These are phyloP conservation scores for Takashimella koratensis DNA, from an alignment of 1,284 basidiomycete species.

Conservation along the genomic window DNA sequence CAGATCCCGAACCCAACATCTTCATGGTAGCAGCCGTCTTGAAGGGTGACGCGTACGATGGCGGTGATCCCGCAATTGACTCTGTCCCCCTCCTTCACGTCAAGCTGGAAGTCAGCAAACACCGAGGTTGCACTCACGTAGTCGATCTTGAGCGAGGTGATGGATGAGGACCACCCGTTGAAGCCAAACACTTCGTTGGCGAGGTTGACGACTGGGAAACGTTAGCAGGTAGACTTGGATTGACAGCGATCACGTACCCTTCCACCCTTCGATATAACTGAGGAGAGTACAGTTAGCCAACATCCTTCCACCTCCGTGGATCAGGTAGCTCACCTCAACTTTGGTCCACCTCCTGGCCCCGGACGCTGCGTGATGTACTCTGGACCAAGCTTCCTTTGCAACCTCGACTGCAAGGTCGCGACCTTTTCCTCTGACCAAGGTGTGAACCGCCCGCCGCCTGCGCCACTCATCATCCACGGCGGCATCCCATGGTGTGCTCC, in stretches of 20 bases:
- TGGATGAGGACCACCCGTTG: slow-evolving; percentile 91
- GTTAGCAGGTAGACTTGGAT: not conserved
- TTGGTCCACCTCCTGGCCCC: slow-evolving; percentile 75
- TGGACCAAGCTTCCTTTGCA: slow-evolving; percentile 85
- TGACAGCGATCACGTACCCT: slow-evolving; percentile 46
- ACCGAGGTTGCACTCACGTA: slow-evolving; percentile 47
- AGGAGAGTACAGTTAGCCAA: slow-evolving; percentile 4
- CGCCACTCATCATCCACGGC: not conserved
- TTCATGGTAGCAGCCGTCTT: slow-evolving; percentile 87
- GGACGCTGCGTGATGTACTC: slow-evolving; percentile 88
- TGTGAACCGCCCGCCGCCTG: slow-evolving; percentile 20
- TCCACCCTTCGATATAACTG: slow-evolving; percentile 96
- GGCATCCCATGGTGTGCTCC: not conserved
- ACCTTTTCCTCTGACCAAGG: slow-evolving; percentile 58
- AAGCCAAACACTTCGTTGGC: slow-evolving; percentile 99
- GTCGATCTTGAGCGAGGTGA: slow-evolving; percentile 70
- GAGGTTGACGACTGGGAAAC: slow-evolving; percentile 68
- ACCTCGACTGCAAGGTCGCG: slow-evolving; percentile 71
- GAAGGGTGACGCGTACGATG: slow-evolving; percentile 78
- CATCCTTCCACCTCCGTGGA: not conserved
- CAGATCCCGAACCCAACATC: slow-evolving; percentile 85
- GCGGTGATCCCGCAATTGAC: slow-evolving; percentile 78
- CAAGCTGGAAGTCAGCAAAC: slow-evolving; percentile 44
- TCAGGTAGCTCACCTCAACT: slow-evolving; percentile 55
- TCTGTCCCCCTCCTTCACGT: slow-evolving; percentile 63